Evolutionary conservation across 2,329 filamentous ascomycete genomes (phyloP).

Genomic region (Aspergillus fructus): DNA sequence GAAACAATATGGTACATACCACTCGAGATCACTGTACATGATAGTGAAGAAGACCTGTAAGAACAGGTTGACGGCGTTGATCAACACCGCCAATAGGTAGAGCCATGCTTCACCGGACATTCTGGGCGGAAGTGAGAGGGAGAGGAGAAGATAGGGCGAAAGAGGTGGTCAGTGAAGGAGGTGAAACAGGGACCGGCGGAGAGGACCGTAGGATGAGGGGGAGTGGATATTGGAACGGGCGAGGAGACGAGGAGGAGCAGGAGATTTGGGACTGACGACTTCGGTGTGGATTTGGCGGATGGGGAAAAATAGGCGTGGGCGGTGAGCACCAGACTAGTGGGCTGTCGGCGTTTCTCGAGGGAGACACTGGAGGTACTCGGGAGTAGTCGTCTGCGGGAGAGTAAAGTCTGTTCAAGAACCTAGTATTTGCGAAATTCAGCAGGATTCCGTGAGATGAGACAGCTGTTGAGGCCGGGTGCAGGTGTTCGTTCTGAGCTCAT

Average conservation of each 20-base stretch:
- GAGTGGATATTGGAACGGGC: conserved; percentile 9
- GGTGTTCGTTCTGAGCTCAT: background rate
- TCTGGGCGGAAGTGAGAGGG: conserved; percentile 36
- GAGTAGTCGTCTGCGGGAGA: background rate
- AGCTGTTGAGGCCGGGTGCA: background rate
- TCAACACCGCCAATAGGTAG: conserved; percentile 94
- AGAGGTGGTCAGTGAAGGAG: conserved; percentile 5
- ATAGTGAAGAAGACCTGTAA: conserved; percentile 99
- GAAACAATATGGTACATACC: conserved; percentile 57
- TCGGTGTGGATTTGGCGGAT: conserved; percentile 6
- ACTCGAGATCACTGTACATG: conserved; percentile 99
- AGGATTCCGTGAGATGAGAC: background rate
- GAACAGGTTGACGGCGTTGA: conserved; percentile 99
- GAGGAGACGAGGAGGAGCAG: conserved; percentile 19
- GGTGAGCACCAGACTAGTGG: conserved; percentile 12
- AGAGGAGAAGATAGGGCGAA: conserved; percentile 11
- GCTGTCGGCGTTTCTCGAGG: background rate
- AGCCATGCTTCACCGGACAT: conserved; percentile 99
- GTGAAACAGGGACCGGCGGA: conserved; percentile 8
- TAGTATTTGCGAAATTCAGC: background rate
- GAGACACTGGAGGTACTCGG: background rate
- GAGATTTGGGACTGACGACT: background rate
- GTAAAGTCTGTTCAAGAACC: background rate
- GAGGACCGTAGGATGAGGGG: conserved; percentile 16
- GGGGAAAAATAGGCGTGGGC: conserved; percentile 17